Evolutionary conservation across 495 filamentous ascomycete genomes (phyloP), one percentile per base, ranked within the genome.

Genomic region (Penicillium maclennaniae): DNA sequence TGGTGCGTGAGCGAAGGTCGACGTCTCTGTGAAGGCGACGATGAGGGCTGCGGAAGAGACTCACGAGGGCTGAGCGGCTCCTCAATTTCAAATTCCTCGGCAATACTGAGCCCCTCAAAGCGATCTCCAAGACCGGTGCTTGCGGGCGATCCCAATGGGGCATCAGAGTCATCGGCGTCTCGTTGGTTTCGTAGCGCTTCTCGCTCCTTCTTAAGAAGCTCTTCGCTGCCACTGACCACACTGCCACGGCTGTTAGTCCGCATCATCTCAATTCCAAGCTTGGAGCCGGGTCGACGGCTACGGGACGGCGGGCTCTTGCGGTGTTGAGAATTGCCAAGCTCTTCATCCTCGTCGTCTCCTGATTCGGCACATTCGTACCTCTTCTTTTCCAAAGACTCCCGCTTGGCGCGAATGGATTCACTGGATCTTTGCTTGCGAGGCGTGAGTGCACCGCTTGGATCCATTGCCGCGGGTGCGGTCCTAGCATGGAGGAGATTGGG

Each of bases 221-320:
- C 74, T 47, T 78, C 75, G 43, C 68, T 73, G 19, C 72, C 71
- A 48, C 76, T 79, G 39, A 88, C 83, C 37, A 95, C 82, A 62
- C 91, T 95, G 23, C 91, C 91, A 50, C 89, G 85, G 52, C 89
- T 93, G 66, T 95, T 95, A 20, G 90, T 95, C 17, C 91, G 83
- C 89, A 96, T 91, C 91, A 96, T 96, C 69, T 96, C 91, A 36
- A 86, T 89, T 2, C 89, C 88, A 1, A 96, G 79, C 65, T 95
- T 96, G 2, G 89, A 95, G 26, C 79, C 85, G 27, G 76, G 75
- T n/a, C 82, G 74, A 26, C 72, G 69, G 9, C 65, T 63, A 21
- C 75, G 77, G 27, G 63, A 53, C 38, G 77, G 74, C 6, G 87
- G 85, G 53, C 81, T 86, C 55, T 78, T 79, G 20, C 84, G 79